These are phyloP conservation scores for Wickerhamiella pararugosa DNA, from an alignment of 1,139 yeast genomes.

Conservation along the genomic window DNA sequence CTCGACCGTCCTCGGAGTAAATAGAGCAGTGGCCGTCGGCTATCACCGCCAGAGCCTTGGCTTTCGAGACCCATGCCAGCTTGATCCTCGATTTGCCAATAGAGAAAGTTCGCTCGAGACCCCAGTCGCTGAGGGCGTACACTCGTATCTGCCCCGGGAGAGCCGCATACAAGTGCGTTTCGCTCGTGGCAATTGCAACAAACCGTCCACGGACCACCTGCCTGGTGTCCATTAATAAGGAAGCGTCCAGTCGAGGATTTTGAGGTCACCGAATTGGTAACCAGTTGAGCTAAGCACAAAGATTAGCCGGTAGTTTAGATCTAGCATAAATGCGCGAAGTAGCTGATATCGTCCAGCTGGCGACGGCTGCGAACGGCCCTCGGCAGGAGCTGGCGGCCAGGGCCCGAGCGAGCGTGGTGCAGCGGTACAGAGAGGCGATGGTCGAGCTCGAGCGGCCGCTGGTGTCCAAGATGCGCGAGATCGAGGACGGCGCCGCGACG, in stretches of 20 bases:
- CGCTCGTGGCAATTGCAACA: conserved; percentile 1
- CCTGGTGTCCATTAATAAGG: conserved; percentile 1
- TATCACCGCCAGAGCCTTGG: conserved; percentile 1
- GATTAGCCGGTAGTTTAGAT: too few species aligned
- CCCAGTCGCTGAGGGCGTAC: background rate
- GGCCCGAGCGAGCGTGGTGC: background rate
- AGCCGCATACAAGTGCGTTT: background rate
- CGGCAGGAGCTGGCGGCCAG: conserved; percentile 1
- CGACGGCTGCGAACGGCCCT: conserved; percentile 2
- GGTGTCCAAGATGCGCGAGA: background rate
- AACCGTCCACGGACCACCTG: conserved; percentile 1
- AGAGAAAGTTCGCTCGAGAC: conserved; percentile 1
- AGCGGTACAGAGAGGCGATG: conserved; percentile 1
- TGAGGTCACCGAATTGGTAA: background rate
- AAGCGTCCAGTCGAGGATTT: too few species aligned
- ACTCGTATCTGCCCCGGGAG: background rate
- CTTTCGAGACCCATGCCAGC: background rate
- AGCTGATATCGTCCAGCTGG: conserved; percentile 2
- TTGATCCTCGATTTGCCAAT: background rate
- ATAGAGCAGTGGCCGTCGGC: background rate
- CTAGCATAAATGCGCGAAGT: conserved; percentile 3
- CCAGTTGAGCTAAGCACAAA: too few species aligned
- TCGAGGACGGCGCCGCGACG: background rate
- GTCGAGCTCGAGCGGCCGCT: conserved; percentile 4
- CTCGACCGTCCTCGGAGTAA: conserved; percentile 2